phyloP scores from a whole-genome alignment of 805 yeast species.

The Schizosaccharomyces octosporus region DNA sequence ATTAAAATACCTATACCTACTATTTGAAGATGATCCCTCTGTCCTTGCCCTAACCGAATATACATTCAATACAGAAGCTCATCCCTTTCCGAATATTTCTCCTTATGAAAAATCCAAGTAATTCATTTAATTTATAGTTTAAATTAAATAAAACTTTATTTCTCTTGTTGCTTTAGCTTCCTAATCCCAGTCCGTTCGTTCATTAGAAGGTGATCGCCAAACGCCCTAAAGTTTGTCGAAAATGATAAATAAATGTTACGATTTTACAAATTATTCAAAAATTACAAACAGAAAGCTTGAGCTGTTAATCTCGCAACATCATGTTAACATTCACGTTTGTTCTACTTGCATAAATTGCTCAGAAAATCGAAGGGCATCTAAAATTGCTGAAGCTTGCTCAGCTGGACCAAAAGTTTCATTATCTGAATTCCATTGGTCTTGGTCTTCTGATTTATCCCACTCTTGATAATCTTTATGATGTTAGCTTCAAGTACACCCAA shows the following conservation, averaged over 20 bases:
- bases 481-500: background rate
- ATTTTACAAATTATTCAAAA: too few species aligned
- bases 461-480: background rate
- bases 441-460: background rate
- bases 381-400: background rate
- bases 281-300: too few species aligned
- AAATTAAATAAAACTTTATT: too few species aligned
- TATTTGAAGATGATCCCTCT: constrained; percentile 46
- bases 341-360: background rate
- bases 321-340: background rate
- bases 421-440: background rate
- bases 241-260: background rate
- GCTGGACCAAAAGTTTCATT: background rate
- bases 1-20: constrained; percentile 54
- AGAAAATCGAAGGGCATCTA: background rate
- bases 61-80: constrained; percentile 83
- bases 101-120: too few species aligned
- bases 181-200: too few species aligned
- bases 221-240: background rate
- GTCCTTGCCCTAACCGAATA: constrained; percentile 40
- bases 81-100: constrained; percentile 42
- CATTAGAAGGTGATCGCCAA: too few species aligned
- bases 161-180: too few species aligned
- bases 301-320: background rate
- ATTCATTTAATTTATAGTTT: too few species aligned